phyloP scores from a whole-genome alignment of 2,329 filamentous ascomycete genomes.

The Sodiomyces alkalinus region DNA sequence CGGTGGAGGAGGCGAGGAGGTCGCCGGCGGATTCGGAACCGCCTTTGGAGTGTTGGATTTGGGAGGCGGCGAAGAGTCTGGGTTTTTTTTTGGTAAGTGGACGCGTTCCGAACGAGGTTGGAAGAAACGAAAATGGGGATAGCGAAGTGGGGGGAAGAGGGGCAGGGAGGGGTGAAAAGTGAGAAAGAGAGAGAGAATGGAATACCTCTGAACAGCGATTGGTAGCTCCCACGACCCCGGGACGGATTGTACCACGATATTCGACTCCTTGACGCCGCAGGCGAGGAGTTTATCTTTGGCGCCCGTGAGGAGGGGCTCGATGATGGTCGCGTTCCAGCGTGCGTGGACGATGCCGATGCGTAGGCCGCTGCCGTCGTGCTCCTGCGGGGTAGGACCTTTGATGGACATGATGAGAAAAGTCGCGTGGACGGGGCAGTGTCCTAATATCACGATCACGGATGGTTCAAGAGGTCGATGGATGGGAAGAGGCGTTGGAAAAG shows the following conservation, averaged over 20 bases:
- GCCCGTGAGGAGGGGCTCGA: constrained; percentile 70
- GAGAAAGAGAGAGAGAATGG: constrained; percentile 14
- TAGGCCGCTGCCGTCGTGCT: constrained; percentile 54
- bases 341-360: constrained; percentile 93
- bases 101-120: constrained; percentile 4
- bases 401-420: constrained; percentile 28
- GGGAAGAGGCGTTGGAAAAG: background rate
- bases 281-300: constrained; percentile 62
- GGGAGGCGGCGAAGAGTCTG: constrained; percentile 72
- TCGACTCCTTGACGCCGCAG: constrained; percentile 70
- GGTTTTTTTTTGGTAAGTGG: background rate
- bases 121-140: constrained; percentile 3
- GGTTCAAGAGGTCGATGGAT: background rate
- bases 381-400: constrained; percentile 41
- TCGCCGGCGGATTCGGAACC: constrained; percentile 56
- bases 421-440: too few species aligned
- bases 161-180: constrained; percentile 1
- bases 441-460: too few species aligned
- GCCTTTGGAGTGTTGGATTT: constrained; percentile 59
- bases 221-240: constrained; percentile 93
- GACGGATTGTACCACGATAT: constrained; percentile 80
- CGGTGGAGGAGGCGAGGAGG: constrained; percentile 53
- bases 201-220: constrained; percentile 78
- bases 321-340: constrained; percentile 84
- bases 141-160: constrained; percentile 3